These are phyloP conservation scores for Westerdykella ornata DNA, from an alignment of 2,329 filamentous ascomycete species.

Conservation along the genomic window DNA sequence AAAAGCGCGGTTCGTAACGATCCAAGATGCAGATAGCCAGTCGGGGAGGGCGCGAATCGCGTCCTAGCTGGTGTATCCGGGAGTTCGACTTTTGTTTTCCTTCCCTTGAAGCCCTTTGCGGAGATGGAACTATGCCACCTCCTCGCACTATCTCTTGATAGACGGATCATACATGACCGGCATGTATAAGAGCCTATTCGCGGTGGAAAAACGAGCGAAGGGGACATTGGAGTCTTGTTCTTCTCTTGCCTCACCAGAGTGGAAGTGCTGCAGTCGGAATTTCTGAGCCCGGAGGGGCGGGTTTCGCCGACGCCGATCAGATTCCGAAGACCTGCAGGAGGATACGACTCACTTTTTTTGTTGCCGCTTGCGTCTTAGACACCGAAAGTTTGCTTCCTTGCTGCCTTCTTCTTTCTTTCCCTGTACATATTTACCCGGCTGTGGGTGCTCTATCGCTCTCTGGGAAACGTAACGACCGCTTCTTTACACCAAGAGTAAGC, in stretches of 20 bases:
- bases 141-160: slow-evolving; percentile 13
- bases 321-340: slow-evolving; percentile 7
- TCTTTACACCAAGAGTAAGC: slow-evolving; percentile 1
- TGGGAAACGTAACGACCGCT: neutral
- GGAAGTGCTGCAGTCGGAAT: slow-evolving; percentile 6
- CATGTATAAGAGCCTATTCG: slow-evolving; percentile 24
- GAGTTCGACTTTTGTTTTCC: slow-evolving; percentile 15
- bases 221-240: slow-evolving; percentile 15
- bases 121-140: slow-evolving; percentile 7
- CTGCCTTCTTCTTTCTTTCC: neutral
- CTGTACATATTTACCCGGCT: slow-evolving; percentile 1
- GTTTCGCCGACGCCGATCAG: slow-evolving; percentile 9
- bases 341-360: neutral
- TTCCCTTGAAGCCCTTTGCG: slow-evolving; percentile 8
- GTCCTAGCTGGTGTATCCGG: slow-evolving; percentile 49
- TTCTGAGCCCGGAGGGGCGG: slow-evolving; percentile 7
- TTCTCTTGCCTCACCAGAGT: no score
- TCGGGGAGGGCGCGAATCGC: slow-evolving; percentile 92
- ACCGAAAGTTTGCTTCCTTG: slow-evolving; percentile 1
- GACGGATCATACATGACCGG: slow-evolving; percentile 22
- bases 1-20: slow-evolving; percentile 90
- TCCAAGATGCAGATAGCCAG: slow-evolving; percentile 86
- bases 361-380: neutral
- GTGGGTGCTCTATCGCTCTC: neutral
- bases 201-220: slow-evolving; percentile 14